Evolutionary conservation across 768 basidiomycete species (phyloP), one percentile per base, ranked within the genome.

Genomic region (Grammothele lineata): DNA sequence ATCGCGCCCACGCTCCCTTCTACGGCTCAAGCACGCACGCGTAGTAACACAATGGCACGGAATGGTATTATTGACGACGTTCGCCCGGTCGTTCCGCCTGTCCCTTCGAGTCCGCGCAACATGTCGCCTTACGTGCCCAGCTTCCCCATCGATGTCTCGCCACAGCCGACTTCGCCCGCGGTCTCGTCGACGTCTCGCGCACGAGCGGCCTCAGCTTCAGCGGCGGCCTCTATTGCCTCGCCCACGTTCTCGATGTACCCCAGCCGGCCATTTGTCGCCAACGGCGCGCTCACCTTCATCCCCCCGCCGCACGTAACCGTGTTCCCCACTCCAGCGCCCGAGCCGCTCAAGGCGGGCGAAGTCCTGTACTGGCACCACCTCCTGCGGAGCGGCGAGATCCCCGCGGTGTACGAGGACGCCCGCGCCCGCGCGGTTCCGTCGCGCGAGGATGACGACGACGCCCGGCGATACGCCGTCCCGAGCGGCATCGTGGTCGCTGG

Each of bases 321-420:
- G 50, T 47, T 33, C 35, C 58, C 25, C 37, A 22, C 14, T 5
- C 47, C 17, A 17, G 24, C 22, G 12, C 41, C 45, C 34, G 74
- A 77, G 44, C 57, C 60, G 6, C 66, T 71, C 32, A 71, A 67
- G 56, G 68, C 72, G 9, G 86, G 86, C 18, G 84, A 87, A 51
- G 59, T 79, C 9, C 67, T 89, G 15, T 86, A 75, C 58, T 90
- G 87, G 87, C 85, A 89, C 60, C 81, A 88, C 55, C 80, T 89
- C 48, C 63, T 73, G 39, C 78, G 77, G 54, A 76, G 72, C 49
- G 87, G 87, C 11, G 87, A 89, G 63, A 84, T 87, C 48, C 80
- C 84, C 33, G 82, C 76, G 22, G 82, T 85, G 9, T 63, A 62
- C 41, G 80, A 88, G 50, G 80, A 87, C 62, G 58, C 70, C 30